A percentile compares a stretch with the other conserved stretches of the same genome.
Evolutionary conservation across 2,329 filamentous ascomycete genomes (phyloP).

Genomic region (Fusarium sp.): DNA sequence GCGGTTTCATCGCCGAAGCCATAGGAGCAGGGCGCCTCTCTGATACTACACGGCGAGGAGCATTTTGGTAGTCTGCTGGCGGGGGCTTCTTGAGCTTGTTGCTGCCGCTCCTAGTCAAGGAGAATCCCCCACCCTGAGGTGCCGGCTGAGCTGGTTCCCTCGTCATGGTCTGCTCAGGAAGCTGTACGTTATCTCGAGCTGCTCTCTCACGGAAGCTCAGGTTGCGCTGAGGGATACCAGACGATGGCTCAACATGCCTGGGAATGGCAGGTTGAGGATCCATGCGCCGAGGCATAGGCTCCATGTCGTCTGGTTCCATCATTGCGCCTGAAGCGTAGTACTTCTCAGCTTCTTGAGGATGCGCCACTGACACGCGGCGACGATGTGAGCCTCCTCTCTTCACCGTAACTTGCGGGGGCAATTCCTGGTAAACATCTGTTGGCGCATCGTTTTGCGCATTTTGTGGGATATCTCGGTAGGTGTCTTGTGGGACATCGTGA

Average conservation of each 20-base stretch:
- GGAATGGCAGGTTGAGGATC: conserved; percentile 53
- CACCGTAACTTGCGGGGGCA: conserved; percentile 26
- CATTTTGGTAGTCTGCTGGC: conserved; percentile 63
- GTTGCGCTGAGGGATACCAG: conserved; percentile 63
- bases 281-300: conserved; percentile 24
- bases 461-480: conserved; percentile 19
- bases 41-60: conserved; percentile 55
- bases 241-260: conserved; percentile 56
- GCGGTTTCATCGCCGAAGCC: conserved; percentile 16
- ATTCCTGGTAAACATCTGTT: conserved; percentile 32
- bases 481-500: conserved; percentile 21
- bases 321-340: conserved; percentile 36
- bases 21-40: conserved; percentile 49
- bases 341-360: conserved; percentile 38
- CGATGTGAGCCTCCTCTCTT: conserved; percentile 35
- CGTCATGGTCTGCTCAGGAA: conserved; percentile 47
- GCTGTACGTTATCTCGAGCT: conserved; percentile 56
- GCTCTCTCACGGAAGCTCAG: conserved; percentile 72
- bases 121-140: conserved; percentile 51
- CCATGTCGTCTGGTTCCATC: conserved; percentile 36
- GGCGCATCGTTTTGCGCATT: conserved; percentile 26
- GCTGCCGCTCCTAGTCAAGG: conserved; percentile 62
- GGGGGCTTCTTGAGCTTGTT: conserved; percentile 70
- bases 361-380: conserved; percentile 34
- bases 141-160: conserved; percentile 45